Evolutionary conservation across 1,284 basidiomycete species (phyloP), one percentile per base, ranked within the genome.

Genomic region (Marasmius tenuissimus): DNA sequence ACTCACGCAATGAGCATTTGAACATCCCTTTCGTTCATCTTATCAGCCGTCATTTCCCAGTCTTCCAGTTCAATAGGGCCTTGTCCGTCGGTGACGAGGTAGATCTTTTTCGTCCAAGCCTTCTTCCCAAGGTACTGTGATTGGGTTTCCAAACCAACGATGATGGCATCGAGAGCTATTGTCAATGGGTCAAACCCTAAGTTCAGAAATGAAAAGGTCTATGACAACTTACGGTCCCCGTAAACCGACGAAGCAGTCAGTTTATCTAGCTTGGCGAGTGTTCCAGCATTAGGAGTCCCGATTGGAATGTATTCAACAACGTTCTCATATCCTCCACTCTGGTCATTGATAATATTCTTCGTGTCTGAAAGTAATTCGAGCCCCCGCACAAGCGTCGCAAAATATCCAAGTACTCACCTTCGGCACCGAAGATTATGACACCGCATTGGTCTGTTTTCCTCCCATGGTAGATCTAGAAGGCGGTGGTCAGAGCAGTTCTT

Each of bases 401-500:
- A 45, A 20, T 22, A 49, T n/a, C 56, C 20, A 9, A 35, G 22
- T 5, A n/a, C 8, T 14, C 68, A 91, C 93, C 83, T 72, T 93
- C 87, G 7, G 89, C 86, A 12, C 95, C 95, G 70, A 94, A 96
- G 4, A 90, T 76, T 52, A 97, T 84, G 38, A 98, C 85, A 18
- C 92, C 93, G 70, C 94, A 94, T 68, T 93, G 88, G 69, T 97
- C 95, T 10, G 96, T 97, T 78, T 97, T 97, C 49, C 95, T 81
- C 5, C 89, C 92, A 66, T 91, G 87, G 71, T 89, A 94, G 63
- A 97, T 94, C 94, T 96, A 66, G 18, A 65, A 18, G 58, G 57
- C 51, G 57, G 57, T 45, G 63, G 49, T 52, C 42, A 50, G 51
- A 57, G 38, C 9, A 34, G n/a, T 38, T 12, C 27, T 4, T 2